Evolutionary conservation across 805 yeast species (phyloP).

Genomic region (Metschnikowia hibisci): DNA sequence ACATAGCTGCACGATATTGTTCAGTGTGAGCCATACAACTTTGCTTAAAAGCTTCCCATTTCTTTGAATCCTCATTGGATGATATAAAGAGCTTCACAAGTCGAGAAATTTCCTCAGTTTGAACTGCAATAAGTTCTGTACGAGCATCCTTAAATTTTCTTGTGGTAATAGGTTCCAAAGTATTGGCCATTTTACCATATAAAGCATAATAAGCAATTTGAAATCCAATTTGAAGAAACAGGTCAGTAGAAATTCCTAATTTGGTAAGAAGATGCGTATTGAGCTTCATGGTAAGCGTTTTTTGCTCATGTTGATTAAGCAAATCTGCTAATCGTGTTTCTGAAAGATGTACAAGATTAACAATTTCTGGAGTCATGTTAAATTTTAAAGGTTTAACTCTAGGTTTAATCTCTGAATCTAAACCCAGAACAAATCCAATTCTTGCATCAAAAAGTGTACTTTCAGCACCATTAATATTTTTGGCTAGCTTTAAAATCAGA

Average conservation of each 20-base stretch:
- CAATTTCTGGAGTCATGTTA: slow-evolving; percentile 43
- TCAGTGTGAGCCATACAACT: slow-evolving; percentile 51
- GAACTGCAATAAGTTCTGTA: slow-evolving; percentile 66
- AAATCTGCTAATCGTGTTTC: slow-evolving; percentile 58
- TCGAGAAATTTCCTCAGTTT: slow-evolving; percentile 47
- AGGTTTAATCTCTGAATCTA: slow-evolving; percentile 37
- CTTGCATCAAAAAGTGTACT: slow-evolving; percentile 46
- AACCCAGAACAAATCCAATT: slow-evolving; percentile 35
- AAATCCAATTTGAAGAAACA: slow-evolving; percentile 48
- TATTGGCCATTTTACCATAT: slow-evolving; percentile 47
- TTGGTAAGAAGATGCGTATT: slow-evolving; percentile 35
- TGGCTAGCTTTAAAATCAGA: slow-evolving; percentile 51
- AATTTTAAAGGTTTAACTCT: slow-evolving; percentile 28
- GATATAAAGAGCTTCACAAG: slow-evolving; percentile 65
- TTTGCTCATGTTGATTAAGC: slow-evolving; percentile 54
- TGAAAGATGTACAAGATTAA: slow-evolving; percentile 48
- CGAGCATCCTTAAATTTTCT: slow-evolving; percentile 64
- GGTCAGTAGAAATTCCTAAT: slow-evolving; percentile 45
- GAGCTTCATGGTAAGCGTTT: slow-evolving; percentile 36
- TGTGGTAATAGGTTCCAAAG: slow-evolving; percentile 62
- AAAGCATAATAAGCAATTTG: slow-evolving; percentile 54
- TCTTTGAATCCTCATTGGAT: slow-evolving; percentile 40
- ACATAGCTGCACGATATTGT: slow-evolving; percentile 48
- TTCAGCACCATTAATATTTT: slow-evolving; percentile 54
- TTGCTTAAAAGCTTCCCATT: slow-evolving; percentile 49